Base-by-base conservation (phyloP, 805 yeast genomes). In the Saccharomycopsis amapae region DNA sequence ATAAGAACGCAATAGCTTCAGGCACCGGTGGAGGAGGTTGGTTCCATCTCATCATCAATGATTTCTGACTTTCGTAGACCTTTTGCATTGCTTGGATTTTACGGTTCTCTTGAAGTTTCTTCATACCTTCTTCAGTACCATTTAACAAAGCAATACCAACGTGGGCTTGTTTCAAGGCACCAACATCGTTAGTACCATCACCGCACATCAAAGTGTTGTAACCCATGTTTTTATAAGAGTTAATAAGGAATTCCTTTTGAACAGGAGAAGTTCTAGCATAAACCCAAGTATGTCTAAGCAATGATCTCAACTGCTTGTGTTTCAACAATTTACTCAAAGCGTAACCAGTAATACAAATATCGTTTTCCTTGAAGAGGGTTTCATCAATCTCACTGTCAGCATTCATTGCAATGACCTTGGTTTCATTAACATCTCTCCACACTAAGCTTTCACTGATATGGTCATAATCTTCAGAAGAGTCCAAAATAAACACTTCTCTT, bases 171-270 rank as follows among this genome's bases (percentile, higher is more conserved):
- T 93, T 93, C 67, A 93, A 76, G 45, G 98, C 98, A 65, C 98
- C 98, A 42, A 93, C 98, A 71, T 93, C 98, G 62, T 93, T 93
- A n/a, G 98, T 93, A 67, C 98, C 98, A 67, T 93, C 98, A 72
- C 98, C 98, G 67, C 98, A 93, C 98, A 93, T 93, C 57, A 93
- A 74, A 20, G 97, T 93, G 60, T 78, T 83, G 66, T 90, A 93
- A 22, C 96, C 96, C 62, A 86, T 74, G 52, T 78, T 81, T 64
- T 90, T 93, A 62, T 86, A 76, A 32, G 88, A 76, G 51, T 79
- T 81, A 58, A 93, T 72, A 56, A 93, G 80, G 55, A 83, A 87
- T 66, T 93, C 98, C 67, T 93, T 93, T 68, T 93, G 98, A 22
- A 83, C 60, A 34, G 98, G 98, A 5, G 97, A 90, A 26, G 93